Conservation (phyloP, 2,329 filamentous ascomycete genomes). For the Stachybotrys chartarum region DNA sequence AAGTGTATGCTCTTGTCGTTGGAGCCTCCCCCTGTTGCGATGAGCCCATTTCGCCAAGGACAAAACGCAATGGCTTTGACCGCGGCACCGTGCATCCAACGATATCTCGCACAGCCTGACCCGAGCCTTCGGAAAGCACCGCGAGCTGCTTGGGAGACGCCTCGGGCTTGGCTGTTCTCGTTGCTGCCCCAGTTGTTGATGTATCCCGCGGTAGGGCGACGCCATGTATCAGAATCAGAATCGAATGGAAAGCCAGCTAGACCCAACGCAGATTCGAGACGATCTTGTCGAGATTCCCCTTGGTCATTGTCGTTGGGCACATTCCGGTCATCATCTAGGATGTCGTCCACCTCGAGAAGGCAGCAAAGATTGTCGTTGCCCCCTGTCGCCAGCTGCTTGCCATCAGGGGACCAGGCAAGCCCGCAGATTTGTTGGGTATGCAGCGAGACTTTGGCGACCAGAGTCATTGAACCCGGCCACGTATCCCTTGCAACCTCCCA, state of each 20-base stretch:
- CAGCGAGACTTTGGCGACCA: slow-evolving; percentile 68
- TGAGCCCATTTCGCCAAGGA: slow-evolving; percentile 79
- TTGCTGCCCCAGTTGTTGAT: slow-evolving; percentile 8
- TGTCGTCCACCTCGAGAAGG: slow-evolving; percentile 63
- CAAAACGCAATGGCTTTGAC: slow-evolving; percentile 97
- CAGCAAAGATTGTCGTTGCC: slow-evolving; percentile 89
- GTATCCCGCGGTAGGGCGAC: slow-evolving; percentile 3
- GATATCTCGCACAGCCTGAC: slow-evolving; percentile 56
- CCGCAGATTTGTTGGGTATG: slow-evolving; percentile 91
- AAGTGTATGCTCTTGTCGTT: slow-evolving; percentile 97
- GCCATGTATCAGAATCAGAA: not conserved
- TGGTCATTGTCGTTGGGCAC: not conserved
- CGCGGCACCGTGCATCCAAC: slow-evolving; percentile 74
- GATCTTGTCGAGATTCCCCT: not conserved
- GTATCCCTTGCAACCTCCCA: slow-evolving; percentile 56
- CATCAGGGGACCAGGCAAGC: slow-evolving; percentile 76
- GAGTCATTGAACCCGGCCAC: slow-evolving; percentile 71
- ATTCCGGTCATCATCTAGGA: slow-evolving; percentile 30
- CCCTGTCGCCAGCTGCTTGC: slow-evolving; percentile 73
- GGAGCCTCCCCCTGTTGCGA: slow-evolving; percentile 88
- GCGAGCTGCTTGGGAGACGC: slow-evolving; percentile 6
- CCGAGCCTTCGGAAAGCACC: slow-evolving; percentile 40
- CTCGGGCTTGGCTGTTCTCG: slow-evolving; percentile 17
- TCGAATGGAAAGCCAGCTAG: not conserved
- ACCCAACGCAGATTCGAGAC: not conserved